phyloP scores from a whole-genome alignment of 345 rosid species.

The Fremontodendron californicum region DNA sequence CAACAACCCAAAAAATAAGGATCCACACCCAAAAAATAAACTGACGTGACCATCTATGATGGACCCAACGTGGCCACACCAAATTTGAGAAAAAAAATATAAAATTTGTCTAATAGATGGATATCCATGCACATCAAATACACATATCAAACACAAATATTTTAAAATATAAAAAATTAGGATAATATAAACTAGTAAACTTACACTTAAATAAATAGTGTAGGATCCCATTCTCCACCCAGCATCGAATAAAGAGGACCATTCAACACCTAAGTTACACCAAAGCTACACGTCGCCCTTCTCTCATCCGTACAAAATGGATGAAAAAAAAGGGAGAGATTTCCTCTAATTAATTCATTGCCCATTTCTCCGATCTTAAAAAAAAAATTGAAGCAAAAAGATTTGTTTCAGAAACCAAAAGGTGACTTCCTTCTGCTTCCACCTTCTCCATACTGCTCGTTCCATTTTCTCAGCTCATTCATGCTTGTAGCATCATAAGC shows the following conservation, averaged over 20 bases:
- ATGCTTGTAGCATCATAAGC: slow-evolving; percentile 84
- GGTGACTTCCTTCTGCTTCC: slow-evolving; percentile 85
- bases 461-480: slow-evolving; percentile 98
- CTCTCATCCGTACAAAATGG: slow-evolving; percentile 2
- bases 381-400: background rate
- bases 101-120: too few relatives aligned
- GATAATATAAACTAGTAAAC: too few relatives aligned
- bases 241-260: background rate
- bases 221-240: background rate
- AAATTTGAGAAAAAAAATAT: too few relatives aligned
- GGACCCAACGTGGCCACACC: too few relatives aligned
- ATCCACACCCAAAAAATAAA: too few relatives aligned
- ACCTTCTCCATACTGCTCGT: slow-evolving; percentile 95
- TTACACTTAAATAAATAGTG: too few relatives aligned
- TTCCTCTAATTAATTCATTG: background rate
- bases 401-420: slow-evolving; percentile 60
- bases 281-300: background rate
- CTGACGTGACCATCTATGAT: too few relatives aligned
- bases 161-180: too few relatives aligned
- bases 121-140: too few relatives aligned
- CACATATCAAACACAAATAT: too few relatives aligned
- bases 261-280: background rate
- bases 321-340: background rate
- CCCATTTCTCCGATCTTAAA: background rate
- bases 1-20: too few relatives aligned